Base-by-base conservation (phyloP, 371 early-diverging fungal genomes). In the Massospora cicadina region DNA sequence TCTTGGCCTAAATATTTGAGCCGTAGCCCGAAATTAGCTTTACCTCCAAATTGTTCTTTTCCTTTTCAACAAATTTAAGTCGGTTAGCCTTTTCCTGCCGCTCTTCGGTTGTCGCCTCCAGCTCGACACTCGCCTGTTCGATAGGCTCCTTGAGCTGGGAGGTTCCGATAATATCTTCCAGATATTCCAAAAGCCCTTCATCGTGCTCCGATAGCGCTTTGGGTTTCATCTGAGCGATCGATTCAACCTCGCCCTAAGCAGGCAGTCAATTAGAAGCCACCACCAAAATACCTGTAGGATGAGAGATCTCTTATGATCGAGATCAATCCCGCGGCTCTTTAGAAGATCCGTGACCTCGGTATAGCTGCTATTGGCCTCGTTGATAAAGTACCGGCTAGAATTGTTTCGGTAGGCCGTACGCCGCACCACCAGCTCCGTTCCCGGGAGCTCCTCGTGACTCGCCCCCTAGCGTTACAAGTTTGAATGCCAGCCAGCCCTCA, bases 91-190 rank as follows among this genome's bases (percentile, higher is more conserved):
- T 84, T 66, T 94, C 95, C 7, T 84, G 78, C 25, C 93, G 80
- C 60, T 83, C 85, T 60, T 85, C 86, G 60, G 83, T 86, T 58
- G 92, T 65, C 13, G 75, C 73, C 43, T 96, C 94, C 1, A 96
- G 71, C 28, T 74, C 71, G 28, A 70, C 68, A 54, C 72, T 79
- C 1, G 87, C 77, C 12, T 83, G 77, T 67, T 94, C 92, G 66
- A 99, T 98, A 26, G 83, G 80, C 23, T 79, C 81, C 74, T 95
- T 93, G 72, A 91, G 98, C 57, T 78, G 74, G 1, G 86, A 80
- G 1, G 99, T 99, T 5, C 99, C 99, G 61, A 99, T 98, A 60
- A 99, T 98, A 74, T 99, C 99, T 72, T 99, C 99, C 43, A 99
- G 76, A 72, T 99, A 99, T 74, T 99, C 99, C 5, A 99, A 79